Conservation (phyloP, 2,329 filamentous ascomycete genomes). For the Pyrenophora tritici-repentis region DNA sequence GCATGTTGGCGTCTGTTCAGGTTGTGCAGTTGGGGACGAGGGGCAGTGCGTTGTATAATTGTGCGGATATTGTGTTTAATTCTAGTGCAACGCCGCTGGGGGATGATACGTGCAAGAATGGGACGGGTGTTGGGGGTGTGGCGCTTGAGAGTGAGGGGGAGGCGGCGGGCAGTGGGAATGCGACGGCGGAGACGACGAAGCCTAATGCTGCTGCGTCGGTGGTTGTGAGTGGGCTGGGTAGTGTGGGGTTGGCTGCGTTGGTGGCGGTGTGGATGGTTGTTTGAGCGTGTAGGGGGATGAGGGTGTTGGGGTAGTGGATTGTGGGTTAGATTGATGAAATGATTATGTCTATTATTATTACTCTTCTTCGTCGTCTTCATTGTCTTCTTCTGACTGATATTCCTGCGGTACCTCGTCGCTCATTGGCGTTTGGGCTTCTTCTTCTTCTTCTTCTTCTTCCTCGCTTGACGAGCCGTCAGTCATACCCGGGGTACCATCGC, state of each 20-base stretch:
- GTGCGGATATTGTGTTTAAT: slow-evolving; percentile 53
- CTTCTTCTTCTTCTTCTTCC: neutral
- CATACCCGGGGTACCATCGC: neutral
- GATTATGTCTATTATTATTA: too few relatives aligned
- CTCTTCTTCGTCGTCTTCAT: neutral
- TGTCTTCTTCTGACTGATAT: neutral
- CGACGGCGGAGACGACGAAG: neutral
- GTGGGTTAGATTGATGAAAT: too few relatives aligned
- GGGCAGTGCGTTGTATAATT: slow-evolving; percentile 54
- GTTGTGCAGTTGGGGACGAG: slow-evolving; percentile 50
- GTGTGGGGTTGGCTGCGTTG: too few relatives aligned
- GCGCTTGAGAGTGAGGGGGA: slow-evolving; percentile 29
- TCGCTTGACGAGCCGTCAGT: neutral
- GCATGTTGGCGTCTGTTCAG: slow-evolving; percentile 51
- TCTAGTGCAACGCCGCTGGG: slow-evolving; percentile 44
- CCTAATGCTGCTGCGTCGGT: too few relatives aligned
- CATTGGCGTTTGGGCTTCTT: neutral
- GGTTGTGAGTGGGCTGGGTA: too few relatives aligned
- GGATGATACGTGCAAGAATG: slow-evolving; percentile 47
- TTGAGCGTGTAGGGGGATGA: too few relatives aligned
- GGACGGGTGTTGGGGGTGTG: slow-evolving; percentile 47
- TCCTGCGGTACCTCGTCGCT: neutral
- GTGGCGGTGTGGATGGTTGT: too few relatives aligned
- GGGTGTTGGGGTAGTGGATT: too few relatives aligned
- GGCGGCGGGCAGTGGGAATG: neutral